Evolutionary conservation across 768 basidiomycete species (phyloP).

Genomic region (Lactarius akahatsu): DNA sequence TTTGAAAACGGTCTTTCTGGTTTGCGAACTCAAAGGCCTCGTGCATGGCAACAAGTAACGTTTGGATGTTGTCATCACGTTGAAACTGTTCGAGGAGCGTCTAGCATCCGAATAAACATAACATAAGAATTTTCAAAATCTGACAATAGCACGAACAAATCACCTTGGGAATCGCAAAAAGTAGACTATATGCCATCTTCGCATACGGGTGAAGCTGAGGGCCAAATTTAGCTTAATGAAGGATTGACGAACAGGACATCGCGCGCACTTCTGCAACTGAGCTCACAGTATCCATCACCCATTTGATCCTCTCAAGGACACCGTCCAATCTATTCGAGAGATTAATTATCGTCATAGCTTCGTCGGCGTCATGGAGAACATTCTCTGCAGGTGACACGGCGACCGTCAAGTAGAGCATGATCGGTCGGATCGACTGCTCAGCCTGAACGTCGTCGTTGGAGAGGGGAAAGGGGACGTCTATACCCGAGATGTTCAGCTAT

Average conservation of each 20-base stretch:
- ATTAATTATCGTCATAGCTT: not conserved
- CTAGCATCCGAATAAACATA: not conserved
- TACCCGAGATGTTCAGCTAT: not conserved
- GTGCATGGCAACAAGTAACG: not conserved
- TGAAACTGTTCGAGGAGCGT: not conserved
- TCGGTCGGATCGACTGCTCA: not conserved
- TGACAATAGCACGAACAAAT: not conserved
- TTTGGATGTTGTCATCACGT: not conserved
- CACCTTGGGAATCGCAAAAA: not conserved
- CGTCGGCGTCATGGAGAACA: not conserved
- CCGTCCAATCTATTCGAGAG: not conserved
- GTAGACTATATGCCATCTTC: not conserved
- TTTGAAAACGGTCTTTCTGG: not conserved
- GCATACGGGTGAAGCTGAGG: not conserved
- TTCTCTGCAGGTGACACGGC: not conserved
- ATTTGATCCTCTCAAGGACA: not conserved
- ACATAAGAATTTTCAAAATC: not conserved
- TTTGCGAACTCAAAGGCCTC: not conserved
- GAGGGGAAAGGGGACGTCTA: not conserved
- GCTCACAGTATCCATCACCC: not conserved
- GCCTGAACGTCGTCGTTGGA: not conserved
- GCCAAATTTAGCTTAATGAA: not conserved
- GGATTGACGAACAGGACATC: not conserved
- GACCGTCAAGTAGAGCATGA: not conserved
- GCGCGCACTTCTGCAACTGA: not conserved